Evolutionary conservation across 805 yeast species (phyloP), one percentile per base, ranked within the genome.

Genomic region (Brettanomyces bruxellensis): DNA sequence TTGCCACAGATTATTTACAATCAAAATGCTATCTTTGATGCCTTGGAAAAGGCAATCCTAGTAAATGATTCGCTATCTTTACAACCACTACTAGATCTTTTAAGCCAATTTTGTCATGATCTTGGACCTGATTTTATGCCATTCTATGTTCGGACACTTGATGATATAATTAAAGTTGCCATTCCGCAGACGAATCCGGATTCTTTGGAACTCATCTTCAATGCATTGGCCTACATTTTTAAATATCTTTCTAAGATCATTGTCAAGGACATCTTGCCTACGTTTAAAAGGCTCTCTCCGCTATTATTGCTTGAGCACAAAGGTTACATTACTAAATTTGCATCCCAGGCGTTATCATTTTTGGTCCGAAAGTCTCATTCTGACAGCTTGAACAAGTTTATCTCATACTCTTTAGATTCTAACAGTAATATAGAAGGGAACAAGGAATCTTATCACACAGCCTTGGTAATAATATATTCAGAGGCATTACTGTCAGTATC

Each of bases 291-390:
- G 4, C 67, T 89, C 11, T 63, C 78, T 34, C 90, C 95, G 0
- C 62, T 88, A 23, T 67, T 91, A 46, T 75, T 76, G 34, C 65
- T 79, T 44, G 71, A 72, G 47, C 64, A 67, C 18, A 83, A 81
- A 53, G 78, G 78, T 25, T 79, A 83, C 51, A 72, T 90, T 34
- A 72, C 86, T 1, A 73, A 95, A 50, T 93, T 91, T 56, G 81
- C 95, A 22, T 89, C 96, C 0, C 97, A 91, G 62, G 93, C 96
- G 0, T 62, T 91, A 41, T 86, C 97, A 0, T 93, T 85, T 55
- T 68, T 91, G 47, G 68, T 91, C 8, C 78, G 93, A 58, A 86
- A 86, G 61, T 72, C 86, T 50, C 70, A 71, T 24, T 60, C 69
- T 0, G 71, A 71, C 1, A 65, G 74, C 5, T 64, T 89, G 42